Base-by-base conservation (phyloP, 2,329 filamentous ascomycete species). In the Tolypocladium nubicola region DNA sequence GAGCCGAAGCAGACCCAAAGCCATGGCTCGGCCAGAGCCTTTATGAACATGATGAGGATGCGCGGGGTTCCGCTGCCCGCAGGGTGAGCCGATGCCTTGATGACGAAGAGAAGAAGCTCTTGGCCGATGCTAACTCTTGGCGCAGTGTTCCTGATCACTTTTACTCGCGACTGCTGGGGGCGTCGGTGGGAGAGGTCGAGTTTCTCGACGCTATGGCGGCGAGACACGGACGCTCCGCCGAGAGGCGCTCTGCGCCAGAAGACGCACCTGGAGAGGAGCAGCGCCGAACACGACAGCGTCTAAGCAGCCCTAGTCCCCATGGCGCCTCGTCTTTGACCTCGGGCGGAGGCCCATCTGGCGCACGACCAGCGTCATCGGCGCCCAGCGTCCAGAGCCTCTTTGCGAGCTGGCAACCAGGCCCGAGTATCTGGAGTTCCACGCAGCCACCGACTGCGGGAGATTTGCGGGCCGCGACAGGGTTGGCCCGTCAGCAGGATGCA, bases 1-100 rank as follows among this genome's bases (percentile, higher is more conserved):
- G 79, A 84, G 58, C 64, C 66, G 9, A 70, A 67, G 56, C 60
- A 62, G 2, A 35, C 56, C 10, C 49, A 54, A 19, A 26, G 54
- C 13, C 47, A 55, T 14, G 52, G 54, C 13, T 63, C 66, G 8
- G 58, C 64, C 1, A 61, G 68, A 40, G 62, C 67, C 6, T 71
- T 71, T 47, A 56, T 71, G 52, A 67, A 64, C 52, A 61, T 71
- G 55, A 68, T 71, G 61, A 65, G 69, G 52, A 60, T 66, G 41
- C 62, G 66, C 38, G 63, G 64, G 30, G n/a, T 60, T 5, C 57
- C 61, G 39, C 40, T 64, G 30, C 60, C 67, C 19, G 35, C 60
- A 35, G 62, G 60, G 67, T 70, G n/a, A 55, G 59, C 57, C 14
- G 2, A 19, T 39, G 26, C 38, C 4, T 50, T 30, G 19, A 35